phyloP scores from a whole-genome alignment of 78 protist species.

The Parvularia atlantis region DNA sequence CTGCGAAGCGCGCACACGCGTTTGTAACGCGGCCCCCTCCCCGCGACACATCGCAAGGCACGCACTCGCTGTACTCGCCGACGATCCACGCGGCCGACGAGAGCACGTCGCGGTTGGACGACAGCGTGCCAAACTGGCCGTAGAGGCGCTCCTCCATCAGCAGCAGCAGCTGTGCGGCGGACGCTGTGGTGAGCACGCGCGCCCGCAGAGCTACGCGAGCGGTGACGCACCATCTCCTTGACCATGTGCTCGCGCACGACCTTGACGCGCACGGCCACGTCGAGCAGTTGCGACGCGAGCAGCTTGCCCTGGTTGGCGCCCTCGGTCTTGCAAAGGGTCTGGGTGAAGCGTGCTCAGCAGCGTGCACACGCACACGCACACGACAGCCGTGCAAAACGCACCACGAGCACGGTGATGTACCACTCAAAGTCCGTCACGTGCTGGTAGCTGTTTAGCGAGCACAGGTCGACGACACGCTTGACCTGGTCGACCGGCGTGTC shows the following conservation, averaged over 20 bases:
- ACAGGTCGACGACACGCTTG: constrained; percentile 45
- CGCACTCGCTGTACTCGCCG: constrained; percentile 61
- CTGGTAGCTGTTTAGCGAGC: constrained; percentile 54
- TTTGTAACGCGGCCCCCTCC: too few relatives aligned
- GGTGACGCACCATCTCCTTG: neutral
- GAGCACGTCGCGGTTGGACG: constrained; percentile 44
- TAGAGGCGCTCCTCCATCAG: too few relatives aligned
- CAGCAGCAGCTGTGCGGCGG: too few relatives aligned
- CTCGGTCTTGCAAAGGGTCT: too few relatives aligned
- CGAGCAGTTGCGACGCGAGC: constrained; percentile 58
- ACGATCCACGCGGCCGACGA: constrained; percentile 79
- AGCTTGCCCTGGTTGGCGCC: constrained; percentile 51
- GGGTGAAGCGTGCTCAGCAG: too few relatives aligned
- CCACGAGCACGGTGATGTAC: constrained; percentile 67
- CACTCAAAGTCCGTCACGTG: constrained; percentile 81
- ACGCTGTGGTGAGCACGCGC: too few relatives aligned
- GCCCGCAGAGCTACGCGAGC: too few relatives aligned
- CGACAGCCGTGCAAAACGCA: too few relatives aligned
- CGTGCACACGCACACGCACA: too few relatives aligned
- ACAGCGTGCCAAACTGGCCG: too few relatives aligned
- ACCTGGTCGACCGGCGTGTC: too few relatives aligned
- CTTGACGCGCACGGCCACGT: constrained; percentile 38
- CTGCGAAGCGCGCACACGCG: neutral
- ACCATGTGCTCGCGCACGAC: constrained; percentile 31
- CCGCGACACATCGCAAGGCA: too few relatives aligned